Percentiles rank a stretch among this genome's conserved stretches.
These are phyloP conservation scores for Manihot esculenta DNA, from an alignment of 441 rosid species.

Conservation along the genomic window DNA sequence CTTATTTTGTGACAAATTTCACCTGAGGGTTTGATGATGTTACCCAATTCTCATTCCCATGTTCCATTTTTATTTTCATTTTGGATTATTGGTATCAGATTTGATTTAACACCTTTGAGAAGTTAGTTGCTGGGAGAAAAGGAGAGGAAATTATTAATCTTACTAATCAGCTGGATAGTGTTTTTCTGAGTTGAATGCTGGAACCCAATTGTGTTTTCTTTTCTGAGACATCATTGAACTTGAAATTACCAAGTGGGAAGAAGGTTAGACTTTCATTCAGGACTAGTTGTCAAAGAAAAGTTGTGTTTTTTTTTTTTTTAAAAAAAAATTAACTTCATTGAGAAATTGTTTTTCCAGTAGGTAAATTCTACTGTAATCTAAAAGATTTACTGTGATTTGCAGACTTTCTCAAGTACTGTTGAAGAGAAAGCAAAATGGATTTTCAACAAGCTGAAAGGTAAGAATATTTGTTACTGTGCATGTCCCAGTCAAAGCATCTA, in stretches of 20 bases:
- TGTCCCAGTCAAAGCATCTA: not conserved
- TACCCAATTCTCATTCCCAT: not conserved
- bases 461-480: not conserved
- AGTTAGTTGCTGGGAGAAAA: not conserved
- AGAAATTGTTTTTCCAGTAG: not conserved
- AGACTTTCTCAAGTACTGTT: constrained; percentile 78
- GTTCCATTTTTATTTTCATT: not conserved
- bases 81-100: not conserved
- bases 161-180: not conserved
- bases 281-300: not conserved
- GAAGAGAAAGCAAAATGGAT: constrained; percentile 96
- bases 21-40: not conserved
- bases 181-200: not conserved
- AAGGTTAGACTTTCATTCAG: not conserved
- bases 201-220: not conserved
- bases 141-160: not conserved
- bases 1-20: not conserved
- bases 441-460: constrained; percentile 92
- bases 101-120: not conserved
- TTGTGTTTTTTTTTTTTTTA: not conserved
- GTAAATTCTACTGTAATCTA: constrained; percentile 22
- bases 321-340: not conserved
- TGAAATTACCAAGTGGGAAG: constrained; percentile 1
- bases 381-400: constrained; percentile 21
- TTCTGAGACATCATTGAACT: not conserved